Evolutionary conservation across 2,329 filamentous ascomycete species (phyloP), one percentile per base, ranked within the genome.

Genomic region (Sporothrix brunneoviolacea): DNA sequence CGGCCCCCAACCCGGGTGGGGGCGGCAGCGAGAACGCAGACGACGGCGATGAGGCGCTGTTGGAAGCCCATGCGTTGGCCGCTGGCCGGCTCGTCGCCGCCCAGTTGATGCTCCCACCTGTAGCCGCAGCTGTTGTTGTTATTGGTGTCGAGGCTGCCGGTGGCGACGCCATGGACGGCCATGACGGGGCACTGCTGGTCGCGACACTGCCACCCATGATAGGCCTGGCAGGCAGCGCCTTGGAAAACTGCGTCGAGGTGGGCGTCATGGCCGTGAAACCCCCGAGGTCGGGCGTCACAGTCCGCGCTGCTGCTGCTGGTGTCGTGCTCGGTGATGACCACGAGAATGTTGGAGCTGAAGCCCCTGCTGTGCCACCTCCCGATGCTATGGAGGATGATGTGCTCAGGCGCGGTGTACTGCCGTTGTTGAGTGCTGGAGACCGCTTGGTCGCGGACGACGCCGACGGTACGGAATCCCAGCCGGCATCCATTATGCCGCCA

Each of bases 191-290:
- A 12, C n/a, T 37, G 40, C 6, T 48, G 27, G 2, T 7, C 3
- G 19, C 13, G 5, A 19, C 10, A n/a, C 13, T 21, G 24, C 52
- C 51, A 51, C 33, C 52, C 48, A 56, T 53, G 3, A 53, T 55
- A 1, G 58, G 60, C 18, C 64, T 64, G 2, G 77, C 75, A 49
- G 77, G 77, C 27, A 82, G 63, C 0, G 81, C 80, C 54, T 83
- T 73, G 2, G 80, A 83, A 61, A 75, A 84, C 62, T 85, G 81
- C 2, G 81, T 84, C 13, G 75, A 69, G 4, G 76, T 74, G 0
- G 81, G 81, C 2, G 74, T 73, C 54, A 84, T 69, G 16, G 76
- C 61, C 42, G 75, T 71, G 56, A 83, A 80, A 15, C 70, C 68
- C 16, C 67, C 69, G 0, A 84, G 68, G 54, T 83, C 80, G 0